Base-by-base conservation (phyloP, 805 yeast species). In the Candida schatavii region DNA sequence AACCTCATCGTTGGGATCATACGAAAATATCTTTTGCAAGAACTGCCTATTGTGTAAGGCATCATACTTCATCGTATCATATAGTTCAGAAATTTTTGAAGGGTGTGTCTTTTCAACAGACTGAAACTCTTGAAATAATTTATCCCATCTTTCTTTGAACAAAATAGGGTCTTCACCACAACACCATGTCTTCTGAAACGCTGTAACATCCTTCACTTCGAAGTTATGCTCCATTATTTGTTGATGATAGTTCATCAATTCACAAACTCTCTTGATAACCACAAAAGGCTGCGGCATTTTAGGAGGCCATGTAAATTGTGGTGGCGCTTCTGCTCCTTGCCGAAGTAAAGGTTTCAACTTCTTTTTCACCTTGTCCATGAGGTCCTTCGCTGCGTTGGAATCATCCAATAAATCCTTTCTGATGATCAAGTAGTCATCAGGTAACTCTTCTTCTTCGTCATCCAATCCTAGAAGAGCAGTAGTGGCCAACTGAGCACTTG, bases 251-350 rank as follows among this genome's bases (percentile, higher is more conserved):
- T 83, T 88, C 98, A 93, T 91, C 55, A 93, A 72, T 55, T 89
- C 97, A 32, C 93, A 96, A 21, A 93, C 99, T 48, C 97, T 74
- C 57, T 88, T 87, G 53, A 95, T 87, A 13, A 93, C 99, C 37
- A 83, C 80, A 57, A 88, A 91, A 2, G 99, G 99, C 58, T 93
- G 95, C 0, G 99, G 98, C 87, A 93, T 89, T 59, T 88, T 88
- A 15, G 93, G 87, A 0, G 99, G 99, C 99, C 99, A 93, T 0
- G 99, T 87, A 63, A 93, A 93, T 57, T 93, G 97, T 0, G 95
- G 86, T 14, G 99, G 98, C 0, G 98, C 97, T 53, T 88, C 96
- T 42, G 88, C 87, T 2, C 99, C 99, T 62, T 90, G 93, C 64
- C 99, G 79, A 40, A 93, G 70, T 55, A 93, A 71, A 1, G 98